phyloP scores from a whole-genome alignment of 2,329 filamentous ascomycete genomes.

The Lojkania enalia region DNA sequence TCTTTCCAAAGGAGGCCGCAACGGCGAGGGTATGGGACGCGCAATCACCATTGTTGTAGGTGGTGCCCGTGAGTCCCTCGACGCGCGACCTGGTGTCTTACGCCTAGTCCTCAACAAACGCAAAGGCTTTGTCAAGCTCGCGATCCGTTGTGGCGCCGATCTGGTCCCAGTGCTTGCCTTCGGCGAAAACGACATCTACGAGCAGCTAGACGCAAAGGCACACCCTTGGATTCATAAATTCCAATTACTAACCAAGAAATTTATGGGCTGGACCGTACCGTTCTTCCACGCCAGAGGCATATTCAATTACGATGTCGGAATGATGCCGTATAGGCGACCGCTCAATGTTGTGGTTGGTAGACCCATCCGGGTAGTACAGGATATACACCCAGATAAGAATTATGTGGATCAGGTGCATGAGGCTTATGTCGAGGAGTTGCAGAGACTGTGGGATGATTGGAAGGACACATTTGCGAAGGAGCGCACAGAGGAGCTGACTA shows the following conservation, averaged over 20 bases:
- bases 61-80: slow-evolving; percentile 87
- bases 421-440: slow-evolving; percentile 74
- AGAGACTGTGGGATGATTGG: slow-evolving; percentile 74
- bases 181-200: slow-evolving; percentile 94
- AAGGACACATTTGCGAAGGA: slow-evolving; percentile 73
- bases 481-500: slow-evolving; percentile 66
- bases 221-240: slow-evolving; percentile 79
- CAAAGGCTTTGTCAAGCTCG: slow-evolving; percentile 93
- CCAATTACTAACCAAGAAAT: slow-evolving; percentile 81
- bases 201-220: slow-evolving; percentile 76
- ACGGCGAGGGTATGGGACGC: slow-evolving; percentile 85
- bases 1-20: slow-evolving; percentile 74
- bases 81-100: slow-evolving; percentile 77
- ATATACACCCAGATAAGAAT: slow-evolving; percentile 66
- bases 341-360: slow-evolving; percentile 88
- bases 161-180: slow-evolving; percentile 91
- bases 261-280: slow-evolving; percentile 90
- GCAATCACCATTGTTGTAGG: slow-evolving; percentile 95
- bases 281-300: slow-evolving; percentile 88
- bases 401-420: slow-evolving; percentile 82
- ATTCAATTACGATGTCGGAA: slow-evolving; percentile 95
- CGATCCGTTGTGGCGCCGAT: slow-evolving; percentile 88
- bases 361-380: slow-evolving; percentile 71
- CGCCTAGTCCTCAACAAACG: slow-evolving; percentile 79
- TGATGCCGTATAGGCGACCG: slow-evolving; percentile 89